Conservation (phyloP, 805 yeast species). For the Pichia californica region DNA sequence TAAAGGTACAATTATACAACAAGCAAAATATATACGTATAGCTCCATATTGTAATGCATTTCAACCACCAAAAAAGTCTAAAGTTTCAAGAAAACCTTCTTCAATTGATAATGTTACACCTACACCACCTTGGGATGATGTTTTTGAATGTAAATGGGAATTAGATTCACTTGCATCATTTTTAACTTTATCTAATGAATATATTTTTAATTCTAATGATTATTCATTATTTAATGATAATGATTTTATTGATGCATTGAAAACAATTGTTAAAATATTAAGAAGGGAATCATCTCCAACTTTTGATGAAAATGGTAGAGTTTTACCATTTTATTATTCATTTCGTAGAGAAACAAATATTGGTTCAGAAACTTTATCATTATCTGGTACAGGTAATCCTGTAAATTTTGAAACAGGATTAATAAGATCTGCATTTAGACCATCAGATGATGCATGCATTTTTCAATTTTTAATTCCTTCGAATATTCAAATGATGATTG, state of each 20-base stretch:
- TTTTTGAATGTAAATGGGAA: conserved; percentile 88
- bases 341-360: conserved; percentile 69
- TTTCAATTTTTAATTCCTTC: conserved; percentile 80
- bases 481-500: conserved; percentile 68
- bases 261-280: conserved; percentile 45
- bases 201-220: conserved; percentile 50
- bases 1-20: conserved; percentile 76
- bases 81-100: conserved; percentile 42
- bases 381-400: conserved; percentile 81
- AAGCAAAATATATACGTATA: conserved; percentile 52
- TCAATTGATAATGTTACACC: conserved; percentile 65
- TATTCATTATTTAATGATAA: conserved; percentile 37
- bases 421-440: conserved; percentile 78
- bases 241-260: conserved; percentile 55
- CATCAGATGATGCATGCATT: conserved; percentile 83
- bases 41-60: conserved; percentile 89
- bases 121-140: conserved; percentile 58
- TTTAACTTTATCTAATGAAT: conserved; percentile 67
- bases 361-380: conserved; percentile 76
- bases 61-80: conserved; percentile 66
- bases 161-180: conserved; percentile 82
- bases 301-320: conserved; percentile 44
- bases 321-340: conserved; percentile 46
- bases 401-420: conserved; percentile 64
- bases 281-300: conserved; percentile 58